phyloP scores from a whole-genome alignment of 2,329 filamentous ascomycete species.

The Chrysosphaeria jannelii region DNA sequence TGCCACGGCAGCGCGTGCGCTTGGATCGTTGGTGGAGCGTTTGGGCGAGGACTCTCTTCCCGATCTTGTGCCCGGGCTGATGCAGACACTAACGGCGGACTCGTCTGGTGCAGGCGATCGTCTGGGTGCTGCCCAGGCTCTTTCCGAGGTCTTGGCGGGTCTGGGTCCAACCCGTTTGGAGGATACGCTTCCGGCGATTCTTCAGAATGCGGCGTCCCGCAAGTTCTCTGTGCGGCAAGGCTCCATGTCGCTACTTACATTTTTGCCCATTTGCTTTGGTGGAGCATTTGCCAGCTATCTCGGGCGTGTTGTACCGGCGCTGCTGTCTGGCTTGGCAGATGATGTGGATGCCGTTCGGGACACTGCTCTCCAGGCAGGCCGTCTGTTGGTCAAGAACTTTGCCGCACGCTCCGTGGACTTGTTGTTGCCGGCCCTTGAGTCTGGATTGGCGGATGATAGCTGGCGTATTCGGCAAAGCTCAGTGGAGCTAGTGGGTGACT shows the following conservation, averaged over 20 bases:
- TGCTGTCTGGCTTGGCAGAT: constrained; percentile 77
- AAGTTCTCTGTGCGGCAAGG: constrained; percentile 82
- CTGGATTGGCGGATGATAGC: constrained; percentile 87
- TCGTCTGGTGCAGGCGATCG: constrained; percentile 89
- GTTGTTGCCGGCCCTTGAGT: constrained; percentile 75
- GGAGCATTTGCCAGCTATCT: constrained; percentile 96
- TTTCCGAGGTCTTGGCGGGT: constrained; percentile 85
- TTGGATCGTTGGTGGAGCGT: constrained; percentile 94
- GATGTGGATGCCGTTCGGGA: constrained; percentile 92
- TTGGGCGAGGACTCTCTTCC: constrained; percentile 87
- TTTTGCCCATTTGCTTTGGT: constrained; percentile 92
- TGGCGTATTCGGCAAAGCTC: constrained; percentile 96
- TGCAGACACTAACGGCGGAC: constrained; percentile 92
- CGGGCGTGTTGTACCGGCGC: constrained; percentile 80
- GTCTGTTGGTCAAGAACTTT: constrained; percentile 93
- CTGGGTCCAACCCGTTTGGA: constrained; percentile 77
- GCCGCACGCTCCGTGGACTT: constrained; percentile 83
- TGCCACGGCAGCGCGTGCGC: constrained; percentile 79
- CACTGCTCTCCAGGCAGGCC: constrained; percentile 77
- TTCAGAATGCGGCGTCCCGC: constrained; percentile 81
- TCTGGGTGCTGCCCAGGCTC: constrained; percentile 81
- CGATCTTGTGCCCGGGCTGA: constrained; percentile 87
- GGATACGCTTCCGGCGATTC: constrained; percentile 81
- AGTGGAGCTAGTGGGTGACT: constrained; percentile 83
- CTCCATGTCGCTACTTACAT: constrained; percentile 99